phyloP scores from a whole-genome alignment of 2,329 filamentous ascomycete species.

The Penicillium decumbens region DNA sequence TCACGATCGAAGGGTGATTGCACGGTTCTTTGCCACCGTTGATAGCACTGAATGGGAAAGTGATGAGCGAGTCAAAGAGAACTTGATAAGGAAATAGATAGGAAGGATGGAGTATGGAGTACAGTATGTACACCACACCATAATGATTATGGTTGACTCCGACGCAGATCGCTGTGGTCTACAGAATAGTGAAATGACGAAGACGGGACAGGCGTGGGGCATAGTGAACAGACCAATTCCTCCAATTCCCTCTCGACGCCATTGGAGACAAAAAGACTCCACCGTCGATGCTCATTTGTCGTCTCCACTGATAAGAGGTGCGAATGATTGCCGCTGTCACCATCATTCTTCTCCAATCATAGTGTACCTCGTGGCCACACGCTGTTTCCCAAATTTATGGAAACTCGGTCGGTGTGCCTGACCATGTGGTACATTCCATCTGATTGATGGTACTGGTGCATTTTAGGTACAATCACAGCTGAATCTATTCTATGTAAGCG shows the following conservation, averaged over 20 bases:
- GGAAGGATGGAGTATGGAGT: neutral
- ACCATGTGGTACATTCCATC: neutral
- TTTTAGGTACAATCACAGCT: neutral
- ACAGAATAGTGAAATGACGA: conserved; percentile 10
- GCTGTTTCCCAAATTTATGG: conserved; percentile 3
- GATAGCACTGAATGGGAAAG: conserved; percentile 11
- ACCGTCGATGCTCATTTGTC: conserved; percentile 7
- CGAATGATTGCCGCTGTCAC: conserved; percentile 25
- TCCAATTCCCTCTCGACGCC: neutral
- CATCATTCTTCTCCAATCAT: conserved; percentile 19
- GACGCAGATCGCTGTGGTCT: too few relatives aligned
- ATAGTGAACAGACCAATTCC: neutral
- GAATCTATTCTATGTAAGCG: neutral
- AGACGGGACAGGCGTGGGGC: conserved; percentile 19
- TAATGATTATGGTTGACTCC: too few relatives aligned
- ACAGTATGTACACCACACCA: too few relatives aligned
- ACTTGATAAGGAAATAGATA: conserved; percentile 11
- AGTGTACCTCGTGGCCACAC: conserved; percentile 22
- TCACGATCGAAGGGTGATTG: conserved; percentile 18
- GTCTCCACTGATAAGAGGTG: conserved; percentile 19
- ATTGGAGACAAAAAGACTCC: neutral
- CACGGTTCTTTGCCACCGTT: conserved; percentile 22
- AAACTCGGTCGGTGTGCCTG: neutral
- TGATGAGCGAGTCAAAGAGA: conserved; percentile 6
- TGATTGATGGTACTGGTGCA: neutral